Evolutionary conservation across 2,329 filamentous ascomycete genomes (phyloP).

Genomic region (Nigrospora sphaerica): DNA sequence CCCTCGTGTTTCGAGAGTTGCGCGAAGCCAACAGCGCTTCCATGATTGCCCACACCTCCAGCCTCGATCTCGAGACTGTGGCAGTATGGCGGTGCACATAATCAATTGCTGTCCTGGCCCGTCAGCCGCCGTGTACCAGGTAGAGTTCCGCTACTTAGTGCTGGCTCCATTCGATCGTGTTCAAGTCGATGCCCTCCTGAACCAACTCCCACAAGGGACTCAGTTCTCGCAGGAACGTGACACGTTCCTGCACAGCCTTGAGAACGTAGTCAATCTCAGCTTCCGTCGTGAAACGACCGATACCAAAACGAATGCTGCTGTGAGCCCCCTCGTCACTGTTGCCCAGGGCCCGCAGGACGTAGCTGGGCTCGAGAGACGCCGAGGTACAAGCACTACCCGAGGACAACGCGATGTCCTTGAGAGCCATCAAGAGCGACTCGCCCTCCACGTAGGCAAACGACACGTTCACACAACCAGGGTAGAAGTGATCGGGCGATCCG

Average conservation of each 20-base stretch:
- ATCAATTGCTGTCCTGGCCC: too few relatives aligned
- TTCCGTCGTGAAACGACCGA: constrained; percentile 94
- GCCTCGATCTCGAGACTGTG: too few relatives aligned
- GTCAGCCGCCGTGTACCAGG: too few relatives aligned
- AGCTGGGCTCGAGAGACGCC: constrained; percentile 91
- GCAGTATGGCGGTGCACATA: too few relatives aligned
- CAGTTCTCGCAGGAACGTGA: constrained; percentile 87
- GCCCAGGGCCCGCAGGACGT: constrained; percentile 87
- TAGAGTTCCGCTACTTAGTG: constrained; percentile 49
- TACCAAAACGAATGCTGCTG: constrained; percentile 95
- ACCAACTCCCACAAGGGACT: constrained; percentile 97
- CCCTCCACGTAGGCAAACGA: constrained; percentile 98
- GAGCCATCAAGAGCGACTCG: constrained; percentile 93
- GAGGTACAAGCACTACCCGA: constrained; percentile 97
- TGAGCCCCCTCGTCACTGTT: constrained; percentile 97
- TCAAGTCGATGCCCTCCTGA: constrained; percentile 90
- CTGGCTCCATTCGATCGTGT: constrained; percentile 97
- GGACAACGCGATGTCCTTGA: constrained; percentile 95
- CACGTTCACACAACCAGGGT: constrained; percentile 95
- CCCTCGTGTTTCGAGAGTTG: too few relatives aligned
- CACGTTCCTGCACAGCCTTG: constrained; percentile 84
- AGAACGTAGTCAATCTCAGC: constrained; percentile 95
- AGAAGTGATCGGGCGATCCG: constrained; percentile 75
- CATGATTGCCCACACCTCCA: too few relatives aligned
- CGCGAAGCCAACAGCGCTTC: too few relatives aligned